These are phyloP conservation scores for Asterella californica DNA, from an alignment of 225 moss, liverwort and hornwort species.

Conservation along the genomic window DNA sequence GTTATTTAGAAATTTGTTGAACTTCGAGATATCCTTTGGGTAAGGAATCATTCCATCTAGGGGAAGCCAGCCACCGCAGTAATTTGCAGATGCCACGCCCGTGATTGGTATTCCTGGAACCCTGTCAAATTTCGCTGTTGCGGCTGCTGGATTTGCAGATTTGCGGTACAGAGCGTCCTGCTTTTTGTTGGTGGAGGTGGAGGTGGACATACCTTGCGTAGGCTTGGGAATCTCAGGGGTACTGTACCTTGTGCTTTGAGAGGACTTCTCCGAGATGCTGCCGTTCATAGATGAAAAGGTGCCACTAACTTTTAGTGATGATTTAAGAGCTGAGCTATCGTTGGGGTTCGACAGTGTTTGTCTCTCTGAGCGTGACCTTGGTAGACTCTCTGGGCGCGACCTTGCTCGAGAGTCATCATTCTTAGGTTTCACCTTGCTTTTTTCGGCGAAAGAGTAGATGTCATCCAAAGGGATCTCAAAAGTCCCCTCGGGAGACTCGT, in stretches of 20 bases:
- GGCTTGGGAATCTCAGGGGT: not conserved
- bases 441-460: not conserved
- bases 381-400: not conserved
- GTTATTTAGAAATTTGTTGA: conserved; percentile 28
- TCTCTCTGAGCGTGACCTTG: not conserved
- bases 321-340: not conserved
- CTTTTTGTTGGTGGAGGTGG: not conserved
- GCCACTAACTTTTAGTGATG: not conserved
- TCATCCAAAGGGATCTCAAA: conserved; percentile 3
- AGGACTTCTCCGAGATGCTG: not conserved
- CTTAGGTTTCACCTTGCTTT: not conserved
- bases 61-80: conserved; percentile 29
- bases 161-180: not conserved
- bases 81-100: conserved; percentile 30
- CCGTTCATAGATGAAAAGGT: not conserved
- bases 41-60: conserved; percentile 3
- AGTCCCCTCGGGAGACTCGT: not conserved
- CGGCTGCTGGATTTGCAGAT: not conserved
- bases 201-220: not conserved
- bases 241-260: not conserved
- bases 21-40: conserved; percentile 1
- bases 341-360: not conserved
- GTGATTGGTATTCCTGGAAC: not conserved
- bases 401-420: not conserved
- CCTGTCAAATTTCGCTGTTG: not conserved